Conservation (phyloP, 1,284 basidiomycete genomes). For the Fomitopsis schrenkii region DNA sequence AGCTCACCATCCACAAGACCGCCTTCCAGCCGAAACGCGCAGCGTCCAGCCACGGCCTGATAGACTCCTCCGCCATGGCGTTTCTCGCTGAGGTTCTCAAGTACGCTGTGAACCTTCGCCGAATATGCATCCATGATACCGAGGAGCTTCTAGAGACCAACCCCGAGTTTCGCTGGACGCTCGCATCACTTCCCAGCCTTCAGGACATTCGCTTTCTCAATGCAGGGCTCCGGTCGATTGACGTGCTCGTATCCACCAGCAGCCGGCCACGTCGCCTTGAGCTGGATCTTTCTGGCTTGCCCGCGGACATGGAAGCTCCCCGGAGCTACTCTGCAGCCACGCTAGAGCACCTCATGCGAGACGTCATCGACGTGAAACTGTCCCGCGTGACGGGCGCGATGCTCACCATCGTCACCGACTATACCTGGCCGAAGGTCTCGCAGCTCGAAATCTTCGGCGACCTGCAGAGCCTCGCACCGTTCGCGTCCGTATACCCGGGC, state of each 20-base stretch:
- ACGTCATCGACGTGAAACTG: not conserved
- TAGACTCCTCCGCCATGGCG: not conserved
- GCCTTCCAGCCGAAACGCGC: not conserved
- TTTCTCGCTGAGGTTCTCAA: not conserved
- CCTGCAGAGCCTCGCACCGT: not conserved
- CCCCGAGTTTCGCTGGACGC: not conserved
- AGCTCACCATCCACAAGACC: not conserved
- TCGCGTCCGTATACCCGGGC: not conserved
- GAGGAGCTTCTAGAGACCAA: not conserved
- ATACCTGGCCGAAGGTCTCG: not conserved
- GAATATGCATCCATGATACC: not conserved
- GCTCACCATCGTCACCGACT: not conserved
- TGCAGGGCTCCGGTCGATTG: not conserved
- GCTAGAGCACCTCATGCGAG: not conserved
- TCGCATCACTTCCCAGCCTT: not conserved
- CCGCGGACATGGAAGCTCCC: not conserved
- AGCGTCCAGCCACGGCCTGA: not conserved
- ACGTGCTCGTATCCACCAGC: not conserved
- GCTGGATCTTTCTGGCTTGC: not conserved
- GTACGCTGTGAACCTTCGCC: not conserved
- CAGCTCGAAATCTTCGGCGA: not conserved
- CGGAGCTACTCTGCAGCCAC: not conserved
- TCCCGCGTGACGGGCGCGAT: not conserved
- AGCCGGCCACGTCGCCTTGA: not conserved
- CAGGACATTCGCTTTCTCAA: slow-evolving; percentile 1